These are phyloP conservation scores for Phytopythium chamaehyphon DNA, from an alignment of 352 stramenopile species.

Conservation along the genomic window DNA sequence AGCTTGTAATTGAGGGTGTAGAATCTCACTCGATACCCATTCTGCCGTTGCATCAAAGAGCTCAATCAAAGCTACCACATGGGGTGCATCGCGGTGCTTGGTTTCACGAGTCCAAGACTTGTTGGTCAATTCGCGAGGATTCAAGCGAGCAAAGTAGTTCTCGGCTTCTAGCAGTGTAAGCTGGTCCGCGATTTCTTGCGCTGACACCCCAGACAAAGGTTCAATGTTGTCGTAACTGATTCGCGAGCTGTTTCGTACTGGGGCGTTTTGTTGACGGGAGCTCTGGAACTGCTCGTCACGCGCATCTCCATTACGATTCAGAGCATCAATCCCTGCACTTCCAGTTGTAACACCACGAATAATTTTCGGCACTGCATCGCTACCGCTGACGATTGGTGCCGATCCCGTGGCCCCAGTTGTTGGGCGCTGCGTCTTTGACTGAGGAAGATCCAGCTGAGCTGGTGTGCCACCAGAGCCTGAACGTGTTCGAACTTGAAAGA, in stretches of 20 bases:
- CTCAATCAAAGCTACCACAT: slow-evolving; percentile 83
- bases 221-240: slow-evolving; percentile 80
- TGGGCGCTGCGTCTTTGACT: slow-evolving; percentile 1
- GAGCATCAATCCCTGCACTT: slow-evolving; percentile 22
- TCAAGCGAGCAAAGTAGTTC: slow-evolving; percentile 65
- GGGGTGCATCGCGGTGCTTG: slow-evolving; percentile 75
- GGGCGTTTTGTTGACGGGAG: slow-evolving; percentile 35
- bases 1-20: slow-evolving; percentile 80
- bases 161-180: slow-evolving; percentile 80
- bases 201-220: slow-evolving; percentile 51
- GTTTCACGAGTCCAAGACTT: slow-evolving; percentile 83
- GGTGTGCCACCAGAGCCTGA: slow-evolving; percentile 1
- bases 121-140: slow-evolving; percentile 77
- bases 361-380: slow-evolving; percentile 51
- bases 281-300: slow-evolving; percentile 76
- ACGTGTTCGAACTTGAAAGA: slow-evolving; percentile 49
- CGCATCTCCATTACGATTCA: slow-evolving; percentile 38
- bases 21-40: slow-evolving; percentile 86
- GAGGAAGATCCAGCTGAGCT: neutral
- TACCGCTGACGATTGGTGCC: slow-evolving; percentile 9
- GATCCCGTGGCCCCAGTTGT: neutral
- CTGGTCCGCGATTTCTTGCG: slow-evolving; percentile 76
- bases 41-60: slow-evolving; percentile 81
- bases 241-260: slow-evolving; percentile 53
- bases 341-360: slow-evolving; percentile 61